Evolutionary conservation across 306 rosid species (phyloP).

Genomic region (Rosa rugosa): DNA sequence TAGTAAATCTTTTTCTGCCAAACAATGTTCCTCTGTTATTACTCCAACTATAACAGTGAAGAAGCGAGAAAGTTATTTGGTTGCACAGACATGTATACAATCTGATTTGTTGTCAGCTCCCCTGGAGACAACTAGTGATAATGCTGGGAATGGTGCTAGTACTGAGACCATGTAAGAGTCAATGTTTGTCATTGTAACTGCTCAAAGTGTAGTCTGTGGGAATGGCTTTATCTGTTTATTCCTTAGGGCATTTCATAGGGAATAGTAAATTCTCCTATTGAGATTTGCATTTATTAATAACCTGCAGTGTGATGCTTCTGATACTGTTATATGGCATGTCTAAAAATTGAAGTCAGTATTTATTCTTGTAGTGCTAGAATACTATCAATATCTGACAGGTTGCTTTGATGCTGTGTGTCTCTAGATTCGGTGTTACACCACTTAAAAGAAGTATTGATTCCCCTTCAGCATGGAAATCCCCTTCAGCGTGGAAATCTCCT

Average conservation of each 20-base stretch:
- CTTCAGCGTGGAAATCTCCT: slow-evolving; percentile 97
- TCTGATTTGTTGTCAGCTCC: slow-evolving; percentile 45
- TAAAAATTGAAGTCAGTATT: neutral
- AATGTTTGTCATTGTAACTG: neutral
- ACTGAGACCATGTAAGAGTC: slow-evolving; percentile 72
- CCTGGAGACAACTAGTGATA: slow-evolving; percentile 41
- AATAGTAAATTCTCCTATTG: neutral
- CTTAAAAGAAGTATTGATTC: slow-evolving; percentile 89
- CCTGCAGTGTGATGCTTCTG: neutral
- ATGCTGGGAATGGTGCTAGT: slow-evolving; percentile 39
- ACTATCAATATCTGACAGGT: slow-evolving; percentile 15
- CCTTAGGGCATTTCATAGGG: neutral
- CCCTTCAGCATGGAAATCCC: slow-evolving; percentile 97
- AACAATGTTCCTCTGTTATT: slow-evolving; percentile 36
- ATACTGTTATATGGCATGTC: neutral
- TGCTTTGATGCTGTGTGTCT: slow-evolving; percentile 35
- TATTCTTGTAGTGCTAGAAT: slow-evolving; percentile 3
- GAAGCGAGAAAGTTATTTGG: slow-evolving; percentile 43
- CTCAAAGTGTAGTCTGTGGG: neutral
- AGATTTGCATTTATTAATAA: neutral
- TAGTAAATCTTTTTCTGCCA: slow-evolving; percentile 41
- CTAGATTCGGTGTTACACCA: slow-evolving; percentile 79
- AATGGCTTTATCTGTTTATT: neutral
- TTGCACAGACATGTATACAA: slow-evolving; percentile 42
- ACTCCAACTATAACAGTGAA: slow-evolving; percentile 53